phyloP scores from a whole-genome alignment of 2,329 filamentous ascomycete genomes.

The Ambrosiella xylebori region DNA sequence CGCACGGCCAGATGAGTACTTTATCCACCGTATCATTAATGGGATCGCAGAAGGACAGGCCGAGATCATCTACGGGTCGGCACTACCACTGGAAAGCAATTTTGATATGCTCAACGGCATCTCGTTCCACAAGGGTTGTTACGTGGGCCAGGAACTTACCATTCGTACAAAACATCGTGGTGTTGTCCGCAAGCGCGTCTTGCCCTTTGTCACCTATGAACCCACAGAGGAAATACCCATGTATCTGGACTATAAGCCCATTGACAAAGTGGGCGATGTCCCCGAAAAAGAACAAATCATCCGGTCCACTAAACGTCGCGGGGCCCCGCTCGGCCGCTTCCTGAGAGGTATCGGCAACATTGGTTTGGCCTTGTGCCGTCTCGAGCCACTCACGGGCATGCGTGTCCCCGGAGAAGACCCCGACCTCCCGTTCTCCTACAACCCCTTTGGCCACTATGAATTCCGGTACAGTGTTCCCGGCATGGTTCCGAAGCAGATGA shows the following conservation, averaged over 20 bases:
- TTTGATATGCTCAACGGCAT: conserved; percentile 73
- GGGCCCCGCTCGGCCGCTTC: conserved; percentile 56
- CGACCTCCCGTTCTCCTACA: conserved; percentile 40
- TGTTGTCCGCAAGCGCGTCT: conserved; percentile 74
- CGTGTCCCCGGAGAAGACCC: conserved; percentile 47
- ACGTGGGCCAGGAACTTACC: conserved; percentile 90
- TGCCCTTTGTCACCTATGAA: conserved; percentile 62
- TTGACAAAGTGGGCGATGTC: conserved; percentile 21
- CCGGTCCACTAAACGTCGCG: conserved; percentile 34
- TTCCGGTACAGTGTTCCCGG: conserved; percentile 14
- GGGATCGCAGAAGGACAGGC: conserved; percentile 73
- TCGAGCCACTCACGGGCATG: conserved; percentile 82
- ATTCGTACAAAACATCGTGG: conserved; percentile 90
- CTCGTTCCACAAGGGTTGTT: conserved; percentile 92
- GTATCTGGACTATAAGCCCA: conserved; percentile 30
- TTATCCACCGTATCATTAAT: conserved; percentile 55
- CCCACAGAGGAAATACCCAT: conserved; percentile 21
- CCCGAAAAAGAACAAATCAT: conserved; percentile 32
- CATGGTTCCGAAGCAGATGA: background rate
- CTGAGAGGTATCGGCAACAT: conserved; percentile 66
- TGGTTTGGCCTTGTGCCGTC: conserved; percentile 67
- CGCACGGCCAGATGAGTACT: conserved; percentile 33
- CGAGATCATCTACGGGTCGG: conserved; percentile 54
- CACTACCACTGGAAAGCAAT: conserved; percentile 77
- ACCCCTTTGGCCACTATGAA: conserved; percentile 43